Evolutionary conservation across 208 protist species (phyloP), one percentile per base, ranked within the genome.

Genomic region (Trypanosoma melophagium): DNA sequence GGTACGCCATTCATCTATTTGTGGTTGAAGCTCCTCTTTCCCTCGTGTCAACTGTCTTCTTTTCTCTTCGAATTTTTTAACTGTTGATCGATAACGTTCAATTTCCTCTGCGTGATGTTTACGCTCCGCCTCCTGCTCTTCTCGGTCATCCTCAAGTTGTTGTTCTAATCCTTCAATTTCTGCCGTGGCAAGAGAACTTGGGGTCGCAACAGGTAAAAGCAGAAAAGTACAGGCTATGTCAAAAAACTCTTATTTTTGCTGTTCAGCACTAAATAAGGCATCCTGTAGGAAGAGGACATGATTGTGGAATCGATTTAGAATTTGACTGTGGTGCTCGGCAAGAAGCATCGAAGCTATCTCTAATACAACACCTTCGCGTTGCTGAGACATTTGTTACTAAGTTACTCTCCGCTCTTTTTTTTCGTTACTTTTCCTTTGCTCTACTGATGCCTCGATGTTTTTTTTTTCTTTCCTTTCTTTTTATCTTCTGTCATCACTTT

Each of bases 271-370:
- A 61, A 69, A 69, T 24, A 65, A 76, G 44, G 22, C 13, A 44
- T 76, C 70, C 21, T 69, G 41, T 7, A 76, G 3, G n/a, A 58
- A 49, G 19, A 69, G 52, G 42, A 76, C 35, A 53, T 76, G 63
- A 21, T 14, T 22, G 63, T 70, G 44, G n/a, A 66, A 76, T 25
- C 28, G 51, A 10, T 53, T 22, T 16, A 74, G 16, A 3, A 60
- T 4, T 10, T 47, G 22, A 2, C 2, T 8, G 9, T 55, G 42
- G 13, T 66, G 60, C 31, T 67, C 44, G 7, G 47, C 38, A 2
- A 68, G 52, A 58, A 68, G 60, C 60, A 53, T 56, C 50, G 60
- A 60, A 1, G 60, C 8, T 24, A 35, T 31, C 53, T 68, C 60
- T 35, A 68, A 21, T 4, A 53, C 10, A 7, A 52, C 28, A 53